Percentiles rank a stretch among this genome's conserved stretches.
Evolutionary conservation across 2,329 filamentous ascomycete species (phyloP).

Genomic region (Cyphellophora europaea): DNA sequence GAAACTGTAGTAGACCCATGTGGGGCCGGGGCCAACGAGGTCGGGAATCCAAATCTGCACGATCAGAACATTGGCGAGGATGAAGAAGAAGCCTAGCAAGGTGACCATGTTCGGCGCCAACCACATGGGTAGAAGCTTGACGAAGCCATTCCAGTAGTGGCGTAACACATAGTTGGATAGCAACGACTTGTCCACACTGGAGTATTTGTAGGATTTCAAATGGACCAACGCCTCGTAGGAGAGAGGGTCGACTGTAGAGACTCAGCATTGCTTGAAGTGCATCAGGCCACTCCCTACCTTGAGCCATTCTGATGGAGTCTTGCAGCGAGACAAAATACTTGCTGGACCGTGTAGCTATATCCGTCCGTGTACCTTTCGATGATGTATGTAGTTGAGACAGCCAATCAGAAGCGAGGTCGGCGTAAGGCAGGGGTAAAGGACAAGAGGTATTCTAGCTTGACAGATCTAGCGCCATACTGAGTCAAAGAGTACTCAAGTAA

Average conservation of each 20-base stretch:
- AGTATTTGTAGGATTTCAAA: conserved; percentile 95
- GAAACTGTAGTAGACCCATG: conserved; percentile 94
- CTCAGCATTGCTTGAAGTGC: no score
- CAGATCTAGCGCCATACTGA: no score
- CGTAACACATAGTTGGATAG: conserved; percentile 88
- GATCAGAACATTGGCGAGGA: conserved; percentile 69
- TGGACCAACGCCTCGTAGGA: conserved; percentile 86
- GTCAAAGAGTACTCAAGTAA: no score
- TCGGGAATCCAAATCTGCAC: conserved; percentile 79
- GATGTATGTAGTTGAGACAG: no score
- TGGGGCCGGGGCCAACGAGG: conserved; percentile 74
- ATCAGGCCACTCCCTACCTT: background rate
- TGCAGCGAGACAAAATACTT: no score
- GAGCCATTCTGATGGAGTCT: background rate
- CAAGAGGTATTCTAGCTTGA: no score
- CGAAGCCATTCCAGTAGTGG: conserved; percentile 83
- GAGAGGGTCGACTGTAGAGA: conserved; percentile 42
- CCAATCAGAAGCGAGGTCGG: no score
- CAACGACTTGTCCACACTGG: conserved; percentile 88
- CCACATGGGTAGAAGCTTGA: conserved; percentile 88
- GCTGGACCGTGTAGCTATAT: no score
- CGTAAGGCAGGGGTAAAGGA: no score
- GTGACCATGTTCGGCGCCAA: conserved; percentile 97
- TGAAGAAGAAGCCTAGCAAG: conserved; percentile 87
- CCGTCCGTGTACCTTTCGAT: no score